Base-by-base conservation (phyloP, 768 basidiomycete species). In the Podaxis sp. region DNA sequence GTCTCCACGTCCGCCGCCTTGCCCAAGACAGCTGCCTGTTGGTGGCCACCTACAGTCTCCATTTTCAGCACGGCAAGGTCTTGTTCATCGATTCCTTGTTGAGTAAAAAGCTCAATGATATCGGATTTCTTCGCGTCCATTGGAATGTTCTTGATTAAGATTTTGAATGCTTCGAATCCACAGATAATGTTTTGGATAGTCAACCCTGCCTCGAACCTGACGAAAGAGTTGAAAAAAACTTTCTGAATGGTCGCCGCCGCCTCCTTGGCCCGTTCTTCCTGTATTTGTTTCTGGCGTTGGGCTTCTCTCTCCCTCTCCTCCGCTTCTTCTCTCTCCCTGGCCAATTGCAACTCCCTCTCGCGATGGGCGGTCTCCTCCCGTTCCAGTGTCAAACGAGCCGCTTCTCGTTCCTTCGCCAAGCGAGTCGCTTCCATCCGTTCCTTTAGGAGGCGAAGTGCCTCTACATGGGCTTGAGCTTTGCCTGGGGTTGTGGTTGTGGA, bases 21-120 rank as follows among this genome's bases (percentile, higher is more conserved):
- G 2, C 75, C 77, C 50, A 83, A 64, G 14, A 87, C 63, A n/a
- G 68, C 72, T 1, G 80, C 79, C 59, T 81, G 79, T 3, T 69
- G 65, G 44, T 62, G 73, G 40, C 64, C 65, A 9, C 72, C 70
- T 25, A 67, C 61, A 21, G 64, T 40, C 32, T 60, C 64, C 42
- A 53, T 69, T 59, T 71, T 71, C 46, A 59, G 55, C 21, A 38
- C n/a, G 4, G 32, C 60, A 1, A 66, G 13, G 7, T 62, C 51
- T 4, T 54, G 37, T 16, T 44, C 5, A 40, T 62, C 55, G 16
- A 68, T 13, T 5, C 61, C 47, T 47, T 63, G 57, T 32, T 64
- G 58, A 7, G 46, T 21, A 48, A 66, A 64, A 1, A 69, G 25
- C 35, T 62, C 60, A 18, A 54, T 42, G 28, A 69, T 55, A 27